Percentiles rank a stretch among this genome's conserved stretches.
phyloP scores from a whole-genome alignment of 208 protist species.

The Crithidia brevicula region DNA sequence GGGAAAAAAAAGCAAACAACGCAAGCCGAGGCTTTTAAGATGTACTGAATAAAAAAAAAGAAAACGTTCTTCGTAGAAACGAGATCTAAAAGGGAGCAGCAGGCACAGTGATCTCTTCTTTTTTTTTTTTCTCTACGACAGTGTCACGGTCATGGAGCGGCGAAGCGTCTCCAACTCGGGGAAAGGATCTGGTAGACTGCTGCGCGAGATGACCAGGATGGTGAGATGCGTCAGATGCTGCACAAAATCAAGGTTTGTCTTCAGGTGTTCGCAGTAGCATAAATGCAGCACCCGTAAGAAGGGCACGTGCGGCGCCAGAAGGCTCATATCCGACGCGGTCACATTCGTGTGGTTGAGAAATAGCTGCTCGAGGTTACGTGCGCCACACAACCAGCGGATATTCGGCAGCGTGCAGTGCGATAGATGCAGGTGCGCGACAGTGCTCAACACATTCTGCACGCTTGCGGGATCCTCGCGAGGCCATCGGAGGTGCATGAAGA shows the following conservation, averaged over 20 bases:
- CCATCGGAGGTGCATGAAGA: slow-evolving; percentile 29
- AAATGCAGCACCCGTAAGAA: slow-evolving; percentile 43
- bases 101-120: neutral
- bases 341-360: slow-evolving; percentile 50
- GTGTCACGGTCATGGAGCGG: slow-evolving; percentile 13
- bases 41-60: neutral
- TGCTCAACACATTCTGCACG: slow-evolving; percentile 6
- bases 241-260: slow-evolving; percentile 41
- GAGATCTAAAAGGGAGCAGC: neutral
- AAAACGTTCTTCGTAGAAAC: neutral
- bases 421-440: slow-evolving; percentile 31
- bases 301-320: slow-evolving; percentile 21
- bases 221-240: slow-evolving; percentile 29
- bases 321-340: slow-evolving; percentile 37
- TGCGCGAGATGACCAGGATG: slow-evolving; percentile 25
- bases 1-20: slow-evolving; percentile 8
- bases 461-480: slow-evolving; percentile 24
- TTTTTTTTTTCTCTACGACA: slow-evolving; percentile 6
- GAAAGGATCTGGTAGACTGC: slow-evolving; percentile 10
- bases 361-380: slow-evolving; percentile 31
- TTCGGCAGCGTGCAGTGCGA: slow-evolving; percentile 22
- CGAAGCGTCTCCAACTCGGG: slow-evolving; percentile 7
- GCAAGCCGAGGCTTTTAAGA: too few species aligned
- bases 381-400: slow-evolving; percentile 44
- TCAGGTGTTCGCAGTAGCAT: slow-evolving; percentile 35